Conservation (phyloP, 176 grass and related monocot genomes). For the Leersia perrieri region DNA sequence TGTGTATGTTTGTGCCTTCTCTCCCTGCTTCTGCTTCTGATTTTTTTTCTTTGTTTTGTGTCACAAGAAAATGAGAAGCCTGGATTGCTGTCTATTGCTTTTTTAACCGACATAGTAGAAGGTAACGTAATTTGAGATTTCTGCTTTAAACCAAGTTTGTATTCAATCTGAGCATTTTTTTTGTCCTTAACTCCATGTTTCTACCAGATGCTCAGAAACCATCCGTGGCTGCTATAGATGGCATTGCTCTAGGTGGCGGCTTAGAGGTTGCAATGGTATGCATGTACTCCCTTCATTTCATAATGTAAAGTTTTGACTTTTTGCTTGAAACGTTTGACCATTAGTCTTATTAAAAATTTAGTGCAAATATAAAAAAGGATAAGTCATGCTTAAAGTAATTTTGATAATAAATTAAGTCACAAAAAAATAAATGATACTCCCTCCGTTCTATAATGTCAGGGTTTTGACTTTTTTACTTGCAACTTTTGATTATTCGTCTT, state of each 20-base stretch:
- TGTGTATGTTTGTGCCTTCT: neutral
- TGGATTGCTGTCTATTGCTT: constrained; percentile 52
- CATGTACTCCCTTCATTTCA: no score
- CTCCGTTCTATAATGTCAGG: no score
- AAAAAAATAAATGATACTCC: no score
- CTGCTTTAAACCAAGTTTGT: neutral
- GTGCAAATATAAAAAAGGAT: no score
- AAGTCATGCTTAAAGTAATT: no score
- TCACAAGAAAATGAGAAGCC: constrained; percentile 53
- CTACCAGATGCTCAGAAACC: constrained; percentile 71
- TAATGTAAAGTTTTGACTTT: no score
- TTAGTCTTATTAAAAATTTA: no score
- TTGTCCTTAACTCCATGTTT: constrained; percentile 11
- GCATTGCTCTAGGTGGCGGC: constrained; percentile 83
- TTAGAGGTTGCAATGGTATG: constrained; percentile 93
- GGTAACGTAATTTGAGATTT: constrained; percentile 35
- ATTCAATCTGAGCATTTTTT: neutral
- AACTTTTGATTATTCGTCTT: no score
- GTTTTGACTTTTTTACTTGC: no score
- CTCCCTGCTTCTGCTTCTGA: neutral
- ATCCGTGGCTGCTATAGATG: constrained; percentile 79
- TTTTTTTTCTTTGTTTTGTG: no score
- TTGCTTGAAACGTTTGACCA: no score
- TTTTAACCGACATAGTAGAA: constrained; percentile 63
- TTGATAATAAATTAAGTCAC: no score